Base-by-base conservation (phyloP, 192 early-diverging fungal genomes). In the Cetraspora pellucida region DNA sequence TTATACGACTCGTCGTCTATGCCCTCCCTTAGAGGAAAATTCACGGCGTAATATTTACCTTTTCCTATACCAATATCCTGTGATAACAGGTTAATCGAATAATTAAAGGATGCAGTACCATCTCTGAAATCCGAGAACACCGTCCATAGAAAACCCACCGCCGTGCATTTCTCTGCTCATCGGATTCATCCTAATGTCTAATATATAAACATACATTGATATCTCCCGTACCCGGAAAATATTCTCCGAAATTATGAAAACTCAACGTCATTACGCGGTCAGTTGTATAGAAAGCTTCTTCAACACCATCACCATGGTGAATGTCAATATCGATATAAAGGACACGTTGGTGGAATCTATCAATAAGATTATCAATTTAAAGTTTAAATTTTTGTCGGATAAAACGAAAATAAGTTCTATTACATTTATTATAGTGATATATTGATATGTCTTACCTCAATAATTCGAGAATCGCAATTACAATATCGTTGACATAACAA, bases 401-500 rank as follows among this genome's bases (percentile, higher is more conserved):
- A 46, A 50, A 21, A 64, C 11, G 14, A 3, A 10, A 63, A 37
- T 28, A 23, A 25, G 37, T 7, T 37, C 37, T 37, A 37, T 37
- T 37, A 37, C 7, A 31, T 31, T 19, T 66, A 25, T 66, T n/a
- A 66, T 16, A 72, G 10, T 10, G 49, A 65, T 19, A 54, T 75
- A 49, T 10, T n/a, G 2, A 10, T 4, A 50, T 28, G n/a, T 25
- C 8, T 50, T 65, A 92, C 89, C 89, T 83, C 78, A 98, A 79
- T 58, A 99, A 81, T 72, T 99, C 95, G 64, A 97, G 77, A 49
- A 98, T 96, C 13, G 90, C 94, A 64, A 99, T 84, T 1, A 98
- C 97, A 83, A 98, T 99, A 79, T 99, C 97, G 82, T 99, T 99
- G 54, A 97, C 93, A 82, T 98, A 99, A 84, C 97, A 99, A 84